These are phyloP conservation scores for Sphagnum magellanicum DNA, from an alignment of 228 moss, liverwort and hornwort species.

Conservation along the genomic window DNA sequence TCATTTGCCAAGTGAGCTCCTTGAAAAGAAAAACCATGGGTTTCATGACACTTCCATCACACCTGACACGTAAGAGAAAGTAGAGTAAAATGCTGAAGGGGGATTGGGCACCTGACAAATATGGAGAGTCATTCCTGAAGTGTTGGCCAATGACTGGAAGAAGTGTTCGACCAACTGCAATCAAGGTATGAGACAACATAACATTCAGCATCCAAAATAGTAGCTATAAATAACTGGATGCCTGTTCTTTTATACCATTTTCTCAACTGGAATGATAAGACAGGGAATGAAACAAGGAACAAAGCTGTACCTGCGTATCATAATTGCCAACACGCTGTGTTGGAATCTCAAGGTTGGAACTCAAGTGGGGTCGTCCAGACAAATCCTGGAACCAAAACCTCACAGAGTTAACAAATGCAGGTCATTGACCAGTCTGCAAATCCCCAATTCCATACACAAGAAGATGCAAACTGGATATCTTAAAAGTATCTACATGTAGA, in stretches of 20 bases:
- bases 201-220: background rate
- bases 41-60: too few relatives aligned
- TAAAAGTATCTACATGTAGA: background rate
- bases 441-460: background rate
- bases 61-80: too few relatives aligned
- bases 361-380: constrained; percentile 85
- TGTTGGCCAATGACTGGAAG: constrained; percentile 71
- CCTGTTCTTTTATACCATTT: too few relatives aligned
- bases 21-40: too few relatives aligned
- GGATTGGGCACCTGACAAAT: constrained; percentile 48
- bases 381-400: constrained; percentile 51
- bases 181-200: background rate
- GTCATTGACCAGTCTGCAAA: background rate
- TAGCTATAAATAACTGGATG: too few relatives aligned
- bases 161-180: constrained; percentile 75
- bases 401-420: background rate
- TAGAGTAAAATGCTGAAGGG: background rate
- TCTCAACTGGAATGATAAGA: too few relatives aligned
- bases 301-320: constrained; percentile 69
- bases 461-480: background rate
- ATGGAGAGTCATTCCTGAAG: constrained; percentile 80
- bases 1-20: too few relatives aligned
- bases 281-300: too few relatives aligned
- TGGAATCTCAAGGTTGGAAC: constrained; percentile 72
- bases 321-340: constrained; percentile 93